Evolutionary conservation across 192 early-diverging fungal species (phyloP).

Genomic region (Gaertneriomyces semiglobifer): DNA sequence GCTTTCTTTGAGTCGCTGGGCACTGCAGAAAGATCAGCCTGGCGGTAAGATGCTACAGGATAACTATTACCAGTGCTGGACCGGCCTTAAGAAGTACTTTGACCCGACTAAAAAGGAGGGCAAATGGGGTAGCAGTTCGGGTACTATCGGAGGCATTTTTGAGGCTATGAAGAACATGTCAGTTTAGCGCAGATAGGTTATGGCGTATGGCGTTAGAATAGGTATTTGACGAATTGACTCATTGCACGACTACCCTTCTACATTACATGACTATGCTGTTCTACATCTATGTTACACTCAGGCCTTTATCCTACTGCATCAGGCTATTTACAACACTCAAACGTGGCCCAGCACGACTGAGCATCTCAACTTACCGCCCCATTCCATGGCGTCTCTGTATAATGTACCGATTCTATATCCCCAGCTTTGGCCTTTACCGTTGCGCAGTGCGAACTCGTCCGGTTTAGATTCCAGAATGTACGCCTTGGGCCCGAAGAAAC

Average conservation of each 20-base stretch:
- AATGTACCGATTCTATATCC: slow-evolving; percentile 44
- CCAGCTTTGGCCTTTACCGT: slow-evolving; percentile 33
- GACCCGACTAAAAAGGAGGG: slow-evolving; percentile 32
- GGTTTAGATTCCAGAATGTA: slow-evolving; percentile 44
- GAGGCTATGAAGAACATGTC: too few relatives aligned
- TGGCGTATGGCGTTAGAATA: too few relatives aligned
- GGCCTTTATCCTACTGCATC: too few relatives aligned
- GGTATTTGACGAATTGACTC: too few relatives aligned
- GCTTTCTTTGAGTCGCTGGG: slow-evolving; percentile 80
- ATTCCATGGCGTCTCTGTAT: slow-evolving; percentile 31
- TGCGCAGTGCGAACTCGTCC: slow-evolving; percentile 30
- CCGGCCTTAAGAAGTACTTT: slow-evolving; percentile 54
- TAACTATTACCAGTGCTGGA: slow-evolving; percentile 90
- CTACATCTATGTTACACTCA: too few relatives aligned
- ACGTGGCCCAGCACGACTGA: slow-evolving; percentile 27
- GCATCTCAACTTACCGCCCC: slow-evolving; percentile 18
- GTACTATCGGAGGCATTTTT: too few relatives aligned
- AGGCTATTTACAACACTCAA: neutral
- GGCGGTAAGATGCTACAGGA: slow-evolving; percentile 68
- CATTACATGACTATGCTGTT: too few relatives aligned
- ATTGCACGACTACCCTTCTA: too few relatives aligned
- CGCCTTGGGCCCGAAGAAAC: slow-evolving; percentile 27
- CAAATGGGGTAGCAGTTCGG: slow-evolving; percentile 4
- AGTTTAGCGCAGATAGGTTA: too few relatives aligned
- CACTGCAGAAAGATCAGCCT: slow-evolving; percentile 48